Conservation (phyloP, 2,329 filamentous ascomycete genomes). For the Achaetomium macrosporum region DNA sequence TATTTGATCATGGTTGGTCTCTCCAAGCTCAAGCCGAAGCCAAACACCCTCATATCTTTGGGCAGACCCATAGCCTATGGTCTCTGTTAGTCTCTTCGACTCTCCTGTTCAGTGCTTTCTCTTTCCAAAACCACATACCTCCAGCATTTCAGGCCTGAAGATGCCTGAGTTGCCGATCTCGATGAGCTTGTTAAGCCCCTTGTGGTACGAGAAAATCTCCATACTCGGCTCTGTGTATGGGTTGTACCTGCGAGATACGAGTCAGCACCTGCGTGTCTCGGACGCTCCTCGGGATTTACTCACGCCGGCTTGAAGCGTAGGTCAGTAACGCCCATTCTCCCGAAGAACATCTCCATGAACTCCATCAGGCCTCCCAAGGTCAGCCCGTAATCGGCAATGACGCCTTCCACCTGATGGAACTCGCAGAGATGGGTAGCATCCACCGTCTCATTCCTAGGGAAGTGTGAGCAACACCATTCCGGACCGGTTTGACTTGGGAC, state of each 20-base stretch:
- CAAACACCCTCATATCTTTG: conserved; percentile 86
- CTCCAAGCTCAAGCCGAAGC: conserved; percentile 88
- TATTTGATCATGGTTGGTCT: conserved; percentile 98
- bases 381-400: conserved; percentile 93
- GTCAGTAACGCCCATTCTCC: conserved; percentile 81
- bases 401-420: conserved; percentile 98
- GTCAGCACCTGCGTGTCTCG: conserved; percentile 5
- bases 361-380: conserved; percentile 75
- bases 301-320: conserved; percentile 96
- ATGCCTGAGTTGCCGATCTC: conserved; percentile 98
- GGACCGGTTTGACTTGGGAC: background rate
- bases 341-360: conserved; percentile 93
- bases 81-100: background rate
- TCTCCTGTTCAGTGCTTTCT: background rate
- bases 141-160: conserved; percentile 94
- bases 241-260: conserved; percentile 53
- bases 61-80: conserved; percentile 11
- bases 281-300: conserved; percentile 45
- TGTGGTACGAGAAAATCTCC: conserved; percentile 97
- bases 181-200: conserved; percentile 81
- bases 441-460: conserved; percentile 77
- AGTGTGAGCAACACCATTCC: background rate
- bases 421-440: conserved; percentile 95
- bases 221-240: conserved; percentile 93
- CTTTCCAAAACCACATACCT: conserved; percentile 33